Base-by-base conservation (phyloP, 2,329 filamentous ascomycete genomes). In the Ophiostoma fasciatum region DNA sequence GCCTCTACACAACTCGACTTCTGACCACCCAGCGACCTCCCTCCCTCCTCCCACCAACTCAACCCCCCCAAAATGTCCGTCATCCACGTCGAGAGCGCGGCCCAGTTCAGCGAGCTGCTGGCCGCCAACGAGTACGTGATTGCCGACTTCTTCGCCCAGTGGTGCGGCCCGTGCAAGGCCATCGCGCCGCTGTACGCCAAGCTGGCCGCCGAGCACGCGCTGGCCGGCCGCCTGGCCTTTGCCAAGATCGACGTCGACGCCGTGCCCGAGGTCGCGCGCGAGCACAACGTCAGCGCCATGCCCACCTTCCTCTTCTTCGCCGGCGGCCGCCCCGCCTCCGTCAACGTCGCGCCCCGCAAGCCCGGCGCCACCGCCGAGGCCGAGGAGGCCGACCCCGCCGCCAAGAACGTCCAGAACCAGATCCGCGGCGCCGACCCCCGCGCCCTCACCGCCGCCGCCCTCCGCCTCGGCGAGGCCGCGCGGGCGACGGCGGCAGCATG, bases 281-380 rank as follows among this genome's bases (percentile, higher is more conserved):
- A 61, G 42, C 64, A 72, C 48, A 54, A 58, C 49, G 58, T 75
- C 48, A 58, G 61, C 19, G 63, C 66, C 49, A 68, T 76, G 59
- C 71, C 71, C 9, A 70, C 70, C 28, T 74, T 76, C 50, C 56
- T 69, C 49, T 66, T 74, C 56, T 73, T 76, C 53, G 62, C 68
- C 54, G 58, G 70, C 34, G 68, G 68, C 37, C 55, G 61, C 51
- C 55, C 58, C 42, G 56, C 60, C 27, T 53, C 53, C 7, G 56
- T 61, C 18, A 34, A 41, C 17, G 18, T 42, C 10, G 28, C 40
- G 4, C 31, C 37, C 15, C 39, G 27, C 23, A 36, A 30, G 28
- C 17, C 40, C 5, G 34, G 31, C 18, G 40, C 40, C 27, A 28
- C 35, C 17, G 25, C 33, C 22, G 39, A 33, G 31, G n/a, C 28